These are phyloP conservation scores for Talaromyces adpressus DNA, from an alignment of 495 filamentous ascomycete species.

Conservation along the genomic window DNA sequence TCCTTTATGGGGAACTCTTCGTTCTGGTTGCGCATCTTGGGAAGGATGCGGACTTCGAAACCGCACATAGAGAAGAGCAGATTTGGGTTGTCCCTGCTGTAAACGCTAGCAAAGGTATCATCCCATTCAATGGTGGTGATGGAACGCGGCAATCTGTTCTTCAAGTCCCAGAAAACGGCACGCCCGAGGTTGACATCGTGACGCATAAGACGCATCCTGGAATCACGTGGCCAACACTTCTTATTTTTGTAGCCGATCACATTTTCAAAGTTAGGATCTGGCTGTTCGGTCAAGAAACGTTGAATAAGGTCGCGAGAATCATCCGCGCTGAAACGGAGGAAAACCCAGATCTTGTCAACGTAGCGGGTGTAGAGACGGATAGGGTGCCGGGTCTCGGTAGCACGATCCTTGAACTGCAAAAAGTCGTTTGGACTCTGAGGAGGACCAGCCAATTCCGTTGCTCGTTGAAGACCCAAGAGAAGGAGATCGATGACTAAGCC, in stretches of 20 bases:
- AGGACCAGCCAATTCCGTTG: constrained; percentile 95
- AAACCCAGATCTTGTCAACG: constrained; percentile 98
- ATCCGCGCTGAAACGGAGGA: constrained; percentile 86
- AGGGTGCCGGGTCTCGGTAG: constrained; percentile 85
- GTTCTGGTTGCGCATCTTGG: constrained; percentile 90
- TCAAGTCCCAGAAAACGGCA: constrained; percentile 98
- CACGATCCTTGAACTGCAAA: constrained; percentile 88
- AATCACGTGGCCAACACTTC: constrained; percentile 98
- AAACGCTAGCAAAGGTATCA: constrained; percentile 98
- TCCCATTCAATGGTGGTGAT: constrained; percentile 99
- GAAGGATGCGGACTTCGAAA: constrained; percentile 95
- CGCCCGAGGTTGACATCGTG: constrained; percentile 98
- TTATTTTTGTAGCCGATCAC: constrained; percentile 99
- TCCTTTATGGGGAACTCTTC: constrained; percentile 98
- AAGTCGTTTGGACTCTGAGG: constrained; percentile 97
- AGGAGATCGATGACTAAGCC: constrained; percentile 92
- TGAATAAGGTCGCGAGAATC: constrained; percentile 96
- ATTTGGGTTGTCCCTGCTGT: constrained; percentile 97
- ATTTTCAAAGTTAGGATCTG: constrained; percentile 99
- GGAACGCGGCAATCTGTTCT: constrained; percentile 90
- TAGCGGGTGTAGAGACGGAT: constrained; percentile 96
- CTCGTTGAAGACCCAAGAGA: constrained; percentile 86
- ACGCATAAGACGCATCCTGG: constrained; percentile 95
- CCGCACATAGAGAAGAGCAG: constrained; percentile 96
- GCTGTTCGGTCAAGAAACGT: constrained; percentile 95